These are phyloP conservation scores for Tuber indicum DNA, from an alignment of 495 filamentous ascomycete genomes.

Conservation along the genomic window DNA sequence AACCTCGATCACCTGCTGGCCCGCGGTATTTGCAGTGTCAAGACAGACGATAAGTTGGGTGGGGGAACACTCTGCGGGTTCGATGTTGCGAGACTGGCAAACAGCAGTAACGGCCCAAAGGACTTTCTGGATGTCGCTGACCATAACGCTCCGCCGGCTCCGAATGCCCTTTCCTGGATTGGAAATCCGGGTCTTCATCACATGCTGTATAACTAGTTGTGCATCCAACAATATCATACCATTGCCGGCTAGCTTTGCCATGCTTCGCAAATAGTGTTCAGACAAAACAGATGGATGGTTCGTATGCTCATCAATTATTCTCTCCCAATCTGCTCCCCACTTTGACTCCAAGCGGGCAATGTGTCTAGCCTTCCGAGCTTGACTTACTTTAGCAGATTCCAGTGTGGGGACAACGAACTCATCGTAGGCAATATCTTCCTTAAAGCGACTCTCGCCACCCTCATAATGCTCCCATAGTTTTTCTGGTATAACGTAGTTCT, in stretches of 20 bases:
- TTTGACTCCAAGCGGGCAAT: too few relatives aligned
- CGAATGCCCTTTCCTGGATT: neutral
- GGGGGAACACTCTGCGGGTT: too few relatives aligned
- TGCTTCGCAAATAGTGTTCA: neutral
- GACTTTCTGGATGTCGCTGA: neutral
- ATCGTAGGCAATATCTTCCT: too few relatives aligned
- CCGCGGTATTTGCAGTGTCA: too few relatives aligned
- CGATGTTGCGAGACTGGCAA: too few relatives aligned
- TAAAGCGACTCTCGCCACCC: neutral
- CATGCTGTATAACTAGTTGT: neutral
- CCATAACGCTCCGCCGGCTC: neutral
- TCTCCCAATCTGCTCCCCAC: neutral
- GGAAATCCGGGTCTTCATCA: neutral
- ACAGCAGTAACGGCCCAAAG: neutral
- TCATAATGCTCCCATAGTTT: too few relatives aligned
- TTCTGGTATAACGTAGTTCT: too few relatives aligned
- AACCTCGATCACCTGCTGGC: too few relatives aligned
- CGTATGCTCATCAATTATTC: neutral
- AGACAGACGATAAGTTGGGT: too few relatives aligned
- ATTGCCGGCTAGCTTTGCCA: neutral
- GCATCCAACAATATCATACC: neutral
- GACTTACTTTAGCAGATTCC: neutral
- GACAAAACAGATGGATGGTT: neutral
- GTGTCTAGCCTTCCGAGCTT: neutral
- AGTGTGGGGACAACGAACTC: neutral